A percentile compares a stretch with the other conserved stretches of the same genome.
Conservation (phyloP, 2,329 filamentous ascomycete species). For the Plenodomus lindquistii region DNA sequence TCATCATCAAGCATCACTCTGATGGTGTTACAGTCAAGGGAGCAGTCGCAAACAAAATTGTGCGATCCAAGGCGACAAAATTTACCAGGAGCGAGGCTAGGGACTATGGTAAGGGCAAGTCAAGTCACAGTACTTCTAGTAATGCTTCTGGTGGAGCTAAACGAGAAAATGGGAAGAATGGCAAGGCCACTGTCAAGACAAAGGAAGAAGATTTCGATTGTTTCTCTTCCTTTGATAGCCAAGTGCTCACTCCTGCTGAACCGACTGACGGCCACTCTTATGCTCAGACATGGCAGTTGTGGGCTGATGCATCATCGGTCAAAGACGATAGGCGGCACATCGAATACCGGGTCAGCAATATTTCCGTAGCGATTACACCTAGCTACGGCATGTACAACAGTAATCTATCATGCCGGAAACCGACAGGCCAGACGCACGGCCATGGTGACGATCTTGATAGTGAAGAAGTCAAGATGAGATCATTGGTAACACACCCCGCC, state of each 20-base stretch:
- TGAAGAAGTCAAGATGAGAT: constrained; percentile 19
- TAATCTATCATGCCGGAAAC: neutral
- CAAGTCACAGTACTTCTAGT: neutral
- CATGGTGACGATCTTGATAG: neutral
- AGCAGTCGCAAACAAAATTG: neutral
- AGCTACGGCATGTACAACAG: constrained; percentile 15
- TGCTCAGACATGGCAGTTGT: no score
- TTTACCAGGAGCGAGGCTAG: neutral
- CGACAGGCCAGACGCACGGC: no score
- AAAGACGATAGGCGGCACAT: no score
- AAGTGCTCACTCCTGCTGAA: no score
- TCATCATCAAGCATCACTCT: neutral
- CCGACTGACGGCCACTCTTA: no score
- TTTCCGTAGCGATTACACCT: neutral
- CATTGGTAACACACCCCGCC: constrained; percentile 17
- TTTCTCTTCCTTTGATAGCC: no score
- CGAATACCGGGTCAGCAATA: no score
- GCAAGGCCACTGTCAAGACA: neutral
- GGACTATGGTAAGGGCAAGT: neutral
- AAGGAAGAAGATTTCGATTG: no score
- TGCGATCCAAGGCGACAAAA: neutral
- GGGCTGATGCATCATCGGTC: no score
- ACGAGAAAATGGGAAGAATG: neutral
- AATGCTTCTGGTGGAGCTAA: neutral
- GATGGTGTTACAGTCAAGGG: neutral